These are phyloP conservation scores for Solanum hybrid DNA, from an alignment of 305 asterid genomes.

Conservation along the genomic window DNA sequence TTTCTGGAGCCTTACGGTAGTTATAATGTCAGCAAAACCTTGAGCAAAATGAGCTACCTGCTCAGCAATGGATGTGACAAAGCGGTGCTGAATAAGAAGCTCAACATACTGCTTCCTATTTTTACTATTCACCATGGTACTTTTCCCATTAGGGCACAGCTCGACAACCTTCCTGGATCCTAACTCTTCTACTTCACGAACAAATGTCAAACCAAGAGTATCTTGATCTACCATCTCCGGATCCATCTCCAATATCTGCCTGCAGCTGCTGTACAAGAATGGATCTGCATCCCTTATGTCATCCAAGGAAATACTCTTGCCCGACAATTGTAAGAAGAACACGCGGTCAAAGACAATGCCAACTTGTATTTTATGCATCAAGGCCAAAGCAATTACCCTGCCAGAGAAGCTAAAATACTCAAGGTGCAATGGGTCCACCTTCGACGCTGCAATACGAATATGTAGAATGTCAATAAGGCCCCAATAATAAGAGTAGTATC, in stretches of 20 bases:
- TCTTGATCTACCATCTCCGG: slow-evolving; percentile 72
- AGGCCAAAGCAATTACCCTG: slow-evolving; percentile 80
- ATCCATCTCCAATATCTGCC: slow-evolving; percentile 87
- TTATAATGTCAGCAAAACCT: slow-evolving; percentile 66
- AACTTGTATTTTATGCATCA: slow-evolving; percentile 87
- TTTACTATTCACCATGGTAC: slow-evolving; percentile 57
- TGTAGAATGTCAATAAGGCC: neutral
- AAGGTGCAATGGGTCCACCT: slow-evolving; percentile 87
- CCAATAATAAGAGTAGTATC: neutral
- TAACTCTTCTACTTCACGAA: slow-evolving; percentile 70
- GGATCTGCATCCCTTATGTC: slow-evolving; percentile 90
- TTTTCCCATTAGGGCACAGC: slow-evolving; percentile 60
- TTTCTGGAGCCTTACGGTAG: slow-evolving; percentile 25
- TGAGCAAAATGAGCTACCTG: slow-evolving; percentile 56
- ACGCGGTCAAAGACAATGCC: slow-evolving; percentile 89
- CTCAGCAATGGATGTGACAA: slow-evolving; percentile 53
- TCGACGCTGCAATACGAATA: slow-evolving; percentile 62
- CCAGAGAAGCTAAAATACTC: slow-evolving; percentile 79
- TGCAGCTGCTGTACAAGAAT: slow-evolving; percentile 76
- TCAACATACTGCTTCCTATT: slow-evolving; percentile 71
- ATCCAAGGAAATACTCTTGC: slow-evolving; percentile 50
- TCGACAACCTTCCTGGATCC: slow-evolving; percentile 72
- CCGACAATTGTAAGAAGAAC: slow-evolving; percentile 70
- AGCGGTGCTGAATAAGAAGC: slow-evolving; percentile 62
- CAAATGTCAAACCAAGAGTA: slow-evolving; percentile 77